Evolutionary conservation across 345 rosid species (phyloP).

Genomic region (Eucalyptus viminalis): DNA sequence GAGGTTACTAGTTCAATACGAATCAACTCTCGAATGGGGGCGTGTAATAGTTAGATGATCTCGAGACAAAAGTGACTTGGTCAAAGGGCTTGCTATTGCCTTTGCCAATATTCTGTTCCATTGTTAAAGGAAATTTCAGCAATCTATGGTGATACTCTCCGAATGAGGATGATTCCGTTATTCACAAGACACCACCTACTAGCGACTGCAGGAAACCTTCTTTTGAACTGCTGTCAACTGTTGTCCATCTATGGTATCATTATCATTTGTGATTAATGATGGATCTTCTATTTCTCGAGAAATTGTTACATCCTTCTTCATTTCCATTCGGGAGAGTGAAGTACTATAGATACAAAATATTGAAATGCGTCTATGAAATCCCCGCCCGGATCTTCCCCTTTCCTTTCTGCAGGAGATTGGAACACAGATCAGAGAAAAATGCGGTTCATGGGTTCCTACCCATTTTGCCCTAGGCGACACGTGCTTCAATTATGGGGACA

Average conservation of each 20-base stretch:
- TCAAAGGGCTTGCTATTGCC: neutral
- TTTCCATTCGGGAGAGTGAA: neutral
- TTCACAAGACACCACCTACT: neutral
- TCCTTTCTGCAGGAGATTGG: neutral
- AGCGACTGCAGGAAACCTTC: neutral
- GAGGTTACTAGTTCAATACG: neutral
- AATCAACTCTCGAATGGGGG: neutral
- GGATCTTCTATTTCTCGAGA: neutral
- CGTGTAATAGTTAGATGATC: neutral
- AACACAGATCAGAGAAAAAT: neutral
- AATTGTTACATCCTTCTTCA: neutral
- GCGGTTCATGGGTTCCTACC: neutral
- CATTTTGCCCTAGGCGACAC: neutral
- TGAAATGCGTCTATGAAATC: neutral
- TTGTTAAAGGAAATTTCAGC: neutral
- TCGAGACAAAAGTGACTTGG: neutral
- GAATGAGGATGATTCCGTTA: neutral
- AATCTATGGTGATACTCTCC: neutral
- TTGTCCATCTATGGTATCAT: neutral
- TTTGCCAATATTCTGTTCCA: neutral
- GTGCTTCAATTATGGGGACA: neutral
- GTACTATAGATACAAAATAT: neutral
- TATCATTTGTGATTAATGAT: neutral
- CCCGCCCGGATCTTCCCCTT: neutral
- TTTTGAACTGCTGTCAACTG: neutral